Conservation (phyloP, 495 filamentous ascomycete species). For the Podospora didyma region DNA sequence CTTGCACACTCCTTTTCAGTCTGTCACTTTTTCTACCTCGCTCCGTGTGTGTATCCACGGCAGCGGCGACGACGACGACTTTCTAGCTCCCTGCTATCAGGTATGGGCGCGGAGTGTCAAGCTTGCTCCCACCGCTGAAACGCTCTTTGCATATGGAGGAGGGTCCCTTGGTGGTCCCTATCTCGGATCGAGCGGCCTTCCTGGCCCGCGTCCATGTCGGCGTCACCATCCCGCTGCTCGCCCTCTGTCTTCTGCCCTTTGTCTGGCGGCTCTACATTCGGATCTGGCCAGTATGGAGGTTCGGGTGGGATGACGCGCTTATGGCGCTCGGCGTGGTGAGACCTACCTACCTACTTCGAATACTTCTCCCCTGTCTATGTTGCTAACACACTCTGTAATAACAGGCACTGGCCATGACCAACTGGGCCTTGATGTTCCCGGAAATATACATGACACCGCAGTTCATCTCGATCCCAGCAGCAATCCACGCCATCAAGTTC, state of each 20-base stretch:
- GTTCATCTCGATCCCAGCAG: not conserved
- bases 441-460: constrained; percentile 5
- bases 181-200: constrained; percentile 12
- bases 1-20: too few relatives aligned
- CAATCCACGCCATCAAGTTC: not conserved
- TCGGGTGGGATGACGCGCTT: constrained; percentile 16
- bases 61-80: too few relatives aligned
- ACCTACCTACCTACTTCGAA: not conserved
- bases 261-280: constrained; percentile 14
- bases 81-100: too few relatives aligned
- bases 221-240: constrained; percentile 14
- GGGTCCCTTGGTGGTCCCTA: not conserved
- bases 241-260: constrained; percentile 12
- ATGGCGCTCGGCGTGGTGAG: constrained; percentile 15
- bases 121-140: too few relatives aligned
- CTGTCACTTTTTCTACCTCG: too few relatives aligned
- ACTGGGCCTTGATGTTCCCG: constrained; percentile 10
- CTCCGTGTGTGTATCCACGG: too few relatives aligned
- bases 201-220: constrained; percentile 13
- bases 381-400: not conserved
- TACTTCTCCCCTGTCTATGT: not conserved
- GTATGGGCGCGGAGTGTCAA: too few relatives aligned
- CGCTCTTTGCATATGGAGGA: not conserved
- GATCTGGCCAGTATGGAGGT: constrained; percentile 14
- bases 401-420: constrained; percentile 10